Conservation (phyloP, 768 basidiomycete species). For the Kwoniella sp. region DNA sequence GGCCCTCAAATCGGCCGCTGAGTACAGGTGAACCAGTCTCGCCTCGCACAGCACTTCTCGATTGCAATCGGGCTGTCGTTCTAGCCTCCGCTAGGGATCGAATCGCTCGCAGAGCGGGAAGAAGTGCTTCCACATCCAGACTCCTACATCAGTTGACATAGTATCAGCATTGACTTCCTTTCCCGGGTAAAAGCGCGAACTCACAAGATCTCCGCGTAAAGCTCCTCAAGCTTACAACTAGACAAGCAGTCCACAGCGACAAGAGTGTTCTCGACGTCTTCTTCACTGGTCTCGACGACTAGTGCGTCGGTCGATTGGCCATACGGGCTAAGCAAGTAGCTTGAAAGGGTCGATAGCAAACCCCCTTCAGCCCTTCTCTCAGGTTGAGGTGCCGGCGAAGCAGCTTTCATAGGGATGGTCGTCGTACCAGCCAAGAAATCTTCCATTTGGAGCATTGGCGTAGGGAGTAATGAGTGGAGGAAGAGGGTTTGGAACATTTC, state of each 20-base stretch:
- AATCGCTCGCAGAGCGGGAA: slow-evolving; percentile 81
- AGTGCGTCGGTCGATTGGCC: slow-evolving; percentile 70
- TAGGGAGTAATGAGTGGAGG: slow-evolving; percentile 86
- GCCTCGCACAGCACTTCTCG: slow-evolving; percentile 25
- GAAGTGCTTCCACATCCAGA: slow-evolving; percentile 74
- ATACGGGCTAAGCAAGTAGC: slow-evolving; percentile 96
- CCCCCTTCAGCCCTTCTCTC: slow-evolving; percentile 73
- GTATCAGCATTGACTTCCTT: slow-evolving; percentile 1
- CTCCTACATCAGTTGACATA: slow-evolving; percentile 60
- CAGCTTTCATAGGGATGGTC: slow-evolving; percentile 84
- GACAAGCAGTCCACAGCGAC: slow-evolving; percentile 94
- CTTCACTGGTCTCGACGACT: slow-evolving; percentile 84
- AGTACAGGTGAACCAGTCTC: slow-evolving; percentile 39
- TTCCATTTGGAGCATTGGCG: slow-evolving; percentile 92
- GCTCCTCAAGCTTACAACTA: slow-evolving; percentile 88
- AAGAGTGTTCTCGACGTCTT: slow-evolving; percentile 87
- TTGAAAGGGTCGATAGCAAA: slow-evolving; percentile 86
- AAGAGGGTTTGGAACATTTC: slow-evolving; percentile 98
- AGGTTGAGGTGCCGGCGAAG: slow-evolving; percentile 64
- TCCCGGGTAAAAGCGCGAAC: slow-evolving; percentile 47
- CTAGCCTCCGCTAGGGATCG: slow-evolving; percentile 88
- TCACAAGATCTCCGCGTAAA: slow-evolving; percentile 91
- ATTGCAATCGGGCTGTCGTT: slow-evolving; percentile 66
- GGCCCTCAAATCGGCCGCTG: slow-evolving; percentile 51
- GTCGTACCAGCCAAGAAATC: slow-evolving; percentile 95